Evolutionary conservation across 371 early-diverging fungal genomes (phyloP), one percentile per base, ranked within the genome.

Genomic region (Lichtheimia corymbifera): DNA sequence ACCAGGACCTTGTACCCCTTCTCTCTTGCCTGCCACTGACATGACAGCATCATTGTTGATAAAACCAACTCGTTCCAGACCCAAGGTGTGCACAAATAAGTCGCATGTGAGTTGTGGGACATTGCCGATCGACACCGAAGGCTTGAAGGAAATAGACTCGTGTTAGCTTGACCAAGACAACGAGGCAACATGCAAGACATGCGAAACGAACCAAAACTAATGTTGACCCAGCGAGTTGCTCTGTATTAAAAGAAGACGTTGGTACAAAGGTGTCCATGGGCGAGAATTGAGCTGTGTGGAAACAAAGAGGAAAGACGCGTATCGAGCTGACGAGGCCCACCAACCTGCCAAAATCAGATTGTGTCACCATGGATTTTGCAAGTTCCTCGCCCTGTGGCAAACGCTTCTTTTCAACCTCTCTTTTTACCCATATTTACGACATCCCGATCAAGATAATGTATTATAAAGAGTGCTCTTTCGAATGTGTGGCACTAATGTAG

Each of bases 61-160:
- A 45, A 80, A 81, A 7, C 93, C 93, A 40, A 90, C 76, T 5
- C 90, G 83, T 44, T 82, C 68, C 6, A 90, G 68, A n/a, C 71
- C 51, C 11, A 90, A 70, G 1, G 91, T 90, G 52, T 85, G 82
- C 50, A 91, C 82, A 0, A 91, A 62, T 41, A 93, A 75, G 77
- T 93, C 93, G 20, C 83, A 74, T 0, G 85, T 70, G 25, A 91
- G 71, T 67, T 93, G 93, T 44, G 92, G 91, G 24, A 91, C 89
- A 64, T 91, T 91, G 52, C 91, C 93, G 49, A 91, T 88, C 6
- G 93, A 91, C 11, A 92, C 90, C 0, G 88, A 77, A 6, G 92
- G 92, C 76, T 84, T 56, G 18, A 35, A 3, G 43, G 35, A 43
- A 51, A 20, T 25, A 50, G 9, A 18, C 28, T 9, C 13, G 20